Evolutionary conservation across 352 stramenopile genomes (phyloP).

Genomic region (Elongisporangium senticosum): DNA sequence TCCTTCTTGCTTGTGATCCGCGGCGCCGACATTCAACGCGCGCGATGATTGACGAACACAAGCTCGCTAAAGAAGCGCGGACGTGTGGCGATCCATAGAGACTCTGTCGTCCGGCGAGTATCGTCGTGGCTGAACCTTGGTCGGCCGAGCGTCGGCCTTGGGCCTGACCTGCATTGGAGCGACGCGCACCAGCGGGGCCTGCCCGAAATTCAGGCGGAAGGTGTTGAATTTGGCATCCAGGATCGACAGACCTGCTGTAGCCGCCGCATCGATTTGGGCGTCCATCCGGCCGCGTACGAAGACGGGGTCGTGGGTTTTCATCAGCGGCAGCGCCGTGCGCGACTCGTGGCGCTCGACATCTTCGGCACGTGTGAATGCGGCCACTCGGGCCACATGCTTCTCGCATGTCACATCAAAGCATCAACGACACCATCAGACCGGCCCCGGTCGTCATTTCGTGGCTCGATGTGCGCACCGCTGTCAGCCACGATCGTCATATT

Average conservation of each 20-base stretch:
- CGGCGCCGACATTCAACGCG: conserved; percentile 7
- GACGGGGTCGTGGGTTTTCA: not conserved
- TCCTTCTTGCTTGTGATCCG: conserved; percentile 7
- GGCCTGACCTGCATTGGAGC: conserved; percentile 9
- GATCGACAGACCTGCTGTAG: not conserved
- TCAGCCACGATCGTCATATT: no score
- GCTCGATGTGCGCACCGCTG: no score
- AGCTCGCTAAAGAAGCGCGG: conserved; percentile 1
- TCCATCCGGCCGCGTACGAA: not conserved
- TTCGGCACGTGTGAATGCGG: not conserved
- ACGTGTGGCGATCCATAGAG: conserved; percentile 6
- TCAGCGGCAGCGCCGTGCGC: not conserved
- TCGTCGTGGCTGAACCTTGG: not conserved
- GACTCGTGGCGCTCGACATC: conserved; percentile 5
- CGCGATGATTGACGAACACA: conserved; percentile 7
- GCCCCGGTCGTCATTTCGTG: no score
- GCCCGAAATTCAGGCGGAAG: conserved; percentile 10
- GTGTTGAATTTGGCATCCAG: not conserved
- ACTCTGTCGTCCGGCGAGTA: conserved; percentile 6
- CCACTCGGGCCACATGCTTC: no score
- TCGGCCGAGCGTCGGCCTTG: conserved; percentile 1
- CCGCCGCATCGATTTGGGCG: conserved; percentile 1
- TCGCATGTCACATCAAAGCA: no score
- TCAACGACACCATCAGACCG: no score
- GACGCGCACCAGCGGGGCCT: conserved; percentile 9